A percentile compares a stretch with the other conserved stretches of the same genome.
phyloP scores from a whole-genome alignment of 1,284 basidiomycete genomes.

The Cutaneotrichosporon arboriforme region DNA sequence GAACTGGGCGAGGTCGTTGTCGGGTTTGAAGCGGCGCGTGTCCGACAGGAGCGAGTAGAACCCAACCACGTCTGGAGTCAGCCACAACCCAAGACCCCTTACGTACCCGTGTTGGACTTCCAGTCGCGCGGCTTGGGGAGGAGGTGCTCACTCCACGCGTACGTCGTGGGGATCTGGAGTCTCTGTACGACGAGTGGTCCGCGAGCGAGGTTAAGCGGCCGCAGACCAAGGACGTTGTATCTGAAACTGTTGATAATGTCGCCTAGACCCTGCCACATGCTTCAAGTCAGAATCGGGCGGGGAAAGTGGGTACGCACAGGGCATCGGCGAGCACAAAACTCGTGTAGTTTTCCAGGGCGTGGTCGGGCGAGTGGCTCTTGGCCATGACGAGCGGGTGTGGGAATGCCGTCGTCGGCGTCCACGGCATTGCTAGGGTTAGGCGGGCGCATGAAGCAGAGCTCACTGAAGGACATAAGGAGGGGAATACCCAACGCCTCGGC shows the following conservation, averaged over 20 bases:
- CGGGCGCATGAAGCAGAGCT: neutral
- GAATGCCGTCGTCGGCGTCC: constrained; percentile 60
- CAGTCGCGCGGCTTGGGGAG: constrained; percentile 63
- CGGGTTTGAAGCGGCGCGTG: constrained; percentile 45
- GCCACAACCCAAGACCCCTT: neutral
- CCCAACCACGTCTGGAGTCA: constrained; percentile 57
- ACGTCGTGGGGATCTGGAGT: constrained; percentile 63
- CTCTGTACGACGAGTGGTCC: constrained; percentile 57
- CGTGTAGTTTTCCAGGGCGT: constrained; percentile 55
- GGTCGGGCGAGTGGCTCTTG: constrained; percentile 45
- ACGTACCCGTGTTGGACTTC: constrained; percentile 58
- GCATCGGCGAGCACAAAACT: constrained; percentile 58
- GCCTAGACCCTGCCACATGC: constrained; percentile 50
- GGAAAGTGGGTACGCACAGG: constrained; percentile 17
- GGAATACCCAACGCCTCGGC: constrained; percentile 62
- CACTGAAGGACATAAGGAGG: constrained; percentile 50
- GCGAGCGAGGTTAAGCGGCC: constrained; percentile 51
- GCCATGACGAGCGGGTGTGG: constrained; percentile 62
- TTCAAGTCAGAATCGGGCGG: neutral
- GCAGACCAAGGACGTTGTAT: constrained; percentile 53
- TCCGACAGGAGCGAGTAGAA: constrained; percentile 54
- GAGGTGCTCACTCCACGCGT: constrained; percentile 61
- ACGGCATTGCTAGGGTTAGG: constrained; percentile 58
- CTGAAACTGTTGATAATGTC: constrained; percentile 61
- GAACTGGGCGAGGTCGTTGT: constrained; percentile 53